phyloP scores from a whole-genome alignment of 441 rosid genomes.

The Populus hybrid region DNA sequence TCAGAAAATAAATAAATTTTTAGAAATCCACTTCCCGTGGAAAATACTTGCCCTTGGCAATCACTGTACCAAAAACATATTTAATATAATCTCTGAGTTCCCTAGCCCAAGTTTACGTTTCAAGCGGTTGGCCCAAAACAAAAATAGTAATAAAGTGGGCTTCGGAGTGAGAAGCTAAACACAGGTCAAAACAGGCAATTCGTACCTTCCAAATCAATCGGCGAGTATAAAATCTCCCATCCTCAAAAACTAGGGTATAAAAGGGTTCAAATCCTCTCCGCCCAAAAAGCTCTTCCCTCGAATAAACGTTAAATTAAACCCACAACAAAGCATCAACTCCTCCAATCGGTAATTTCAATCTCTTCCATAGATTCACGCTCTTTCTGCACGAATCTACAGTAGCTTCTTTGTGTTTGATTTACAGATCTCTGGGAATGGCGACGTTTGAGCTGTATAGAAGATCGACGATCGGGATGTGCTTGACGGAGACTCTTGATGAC shows the following conservation, averaged over 20 bases:
- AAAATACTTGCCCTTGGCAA: no score
- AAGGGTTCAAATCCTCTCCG: constrained; percentile 61
- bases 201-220: background rate
- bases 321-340: constrained; percentile 15
- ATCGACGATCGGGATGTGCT: constrained; percentile 95
- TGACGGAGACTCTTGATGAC: constrained; percentile 95
- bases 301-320: constrained; percentile 31
- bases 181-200: constrained; percentile 39
- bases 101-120: no score
- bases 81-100: no score
- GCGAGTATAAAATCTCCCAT: constrained; percentile 58
- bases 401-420: background rate
- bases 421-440: constrained; percentile 68
- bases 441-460: constrained; percentile 95
- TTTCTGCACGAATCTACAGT: background rate
- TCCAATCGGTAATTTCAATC: background rate
- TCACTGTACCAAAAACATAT: no score
- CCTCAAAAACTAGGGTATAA: constrained; percentile 92
- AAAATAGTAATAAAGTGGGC: background rate
- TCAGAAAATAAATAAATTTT: no score
- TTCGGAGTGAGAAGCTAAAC: background rate
- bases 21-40: no score
- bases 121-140: no score
- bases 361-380: background rate
- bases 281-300: constrained; percentile 33